Base-by-base conservation (phyloP, 257 asterid species). In the Leonotis leonurus region DNA sequence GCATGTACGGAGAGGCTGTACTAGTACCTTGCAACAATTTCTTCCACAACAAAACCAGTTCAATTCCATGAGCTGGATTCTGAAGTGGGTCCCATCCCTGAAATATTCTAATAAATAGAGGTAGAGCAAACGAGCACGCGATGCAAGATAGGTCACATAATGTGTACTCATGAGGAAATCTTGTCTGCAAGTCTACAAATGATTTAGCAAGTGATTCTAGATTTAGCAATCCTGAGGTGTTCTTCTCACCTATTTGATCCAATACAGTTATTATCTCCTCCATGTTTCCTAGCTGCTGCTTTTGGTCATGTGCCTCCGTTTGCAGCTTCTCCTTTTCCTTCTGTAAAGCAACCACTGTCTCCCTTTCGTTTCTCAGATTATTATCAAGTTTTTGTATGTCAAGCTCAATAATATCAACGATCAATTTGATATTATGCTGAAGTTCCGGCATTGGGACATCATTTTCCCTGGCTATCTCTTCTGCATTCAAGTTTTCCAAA, bases 41-140 rank as follows among this genome's bases (percentile, higher is more conserved):
- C 77, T 80, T 88, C 98, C 98, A 92, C 62, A 39, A 52, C 13
- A 85, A 78, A 14, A 86, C 80, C 63, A 81, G 67, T 72, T 84
- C 95, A 3, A 71, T 66, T 20, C 95, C 92, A 73, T 92, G 94
- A 10, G 77, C 83, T 16, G 98, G 97, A 73, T 85, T 84, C 75
- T 86, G 95, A 70, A 91, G 95, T 39, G 95, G 97, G 60, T 88
- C 83, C 98, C 97, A 91, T 1, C 96, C 95, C 78, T 86, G 95
- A 78, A 92, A 92, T 59, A 79, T 77, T 72, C 93, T 76, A 63
- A 86, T 81, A 49, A 89, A 85, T 60, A 92, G 62, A 36, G 99
- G 99, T 20, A 85, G 73, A 56, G 97, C 97, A 30, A 78, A 80
- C n/a, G 86, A 82, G 71, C 95, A 85, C 0, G 99, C 99, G 35